phyloP scores from a whole-genome alignment of 2,329 filamentous ascomycete genomes.

The Rachicladosporium sp. region DNA sequence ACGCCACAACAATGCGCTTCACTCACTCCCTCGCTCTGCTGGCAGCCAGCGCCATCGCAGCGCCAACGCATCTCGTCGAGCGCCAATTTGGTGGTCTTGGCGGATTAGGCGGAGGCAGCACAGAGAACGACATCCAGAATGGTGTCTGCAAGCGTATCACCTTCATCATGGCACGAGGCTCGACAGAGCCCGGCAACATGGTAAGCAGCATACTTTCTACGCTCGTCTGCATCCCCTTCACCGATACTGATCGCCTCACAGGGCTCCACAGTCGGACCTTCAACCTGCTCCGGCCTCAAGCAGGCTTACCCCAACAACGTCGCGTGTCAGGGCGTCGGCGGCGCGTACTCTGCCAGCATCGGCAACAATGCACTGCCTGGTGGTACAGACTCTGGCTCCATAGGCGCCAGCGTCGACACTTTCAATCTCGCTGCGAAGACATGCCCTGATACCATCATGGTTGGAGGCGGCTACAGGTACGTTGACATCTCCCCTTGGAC shows the following conservation, averaged over 20 bases:
- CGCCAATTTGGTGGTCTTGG: conserved; percentile 2
- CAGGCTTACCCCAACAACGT: conserved; percentile 9
- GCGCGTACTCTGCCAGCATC: conserved; percentile 12
- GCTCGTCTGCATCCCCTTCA: background rate
- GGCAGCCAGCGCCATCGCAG: conserved; percentile 2
- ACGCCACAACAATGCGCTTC: conserved; percentile 5
- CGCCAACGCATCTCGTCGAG: conserved; percentile 2
- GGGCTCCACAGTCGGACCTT: conserved; percentile 14
- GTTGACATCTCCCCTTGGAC: no score
- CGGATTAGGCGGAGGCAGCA: conserved; percentile 1
- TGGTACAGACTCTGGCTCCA: conserved; percentile 12
- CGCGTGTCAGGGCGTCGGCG: conserved; percentile 18
- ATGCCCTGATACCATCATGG: conserved; percentile 17
- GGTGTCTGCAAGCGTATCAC: conserved; percentile 36
- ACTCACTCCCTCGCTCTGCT: conserved; percentile 2
- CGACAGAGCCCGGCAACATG: conserved; percentile 42
- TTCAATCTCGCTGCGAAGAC: conserved; percentile 15
- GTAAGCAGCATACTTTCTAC: conserved; percentile 13
- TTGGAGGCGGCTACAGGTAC: conserved; percentile 17
- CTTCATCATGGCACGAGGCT: conserved; percentile 47
- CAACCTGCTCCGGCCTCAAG: conserved; percentile 16
- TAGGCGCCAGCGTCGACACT: conserved; percentile 12
- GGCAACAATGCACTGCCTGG: conserved; percentile 12
- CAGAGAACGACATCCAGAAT: conserved; percentile 11
- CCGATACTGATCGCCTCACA: conserved; percentile 2